A percentile compares a stretch with the other conserved stretches of the same genome.
phyloP scores from a whole-genome alignment of 2,329 filamentous ascomycete genomes.

The Fusarium setosum region DNA sequence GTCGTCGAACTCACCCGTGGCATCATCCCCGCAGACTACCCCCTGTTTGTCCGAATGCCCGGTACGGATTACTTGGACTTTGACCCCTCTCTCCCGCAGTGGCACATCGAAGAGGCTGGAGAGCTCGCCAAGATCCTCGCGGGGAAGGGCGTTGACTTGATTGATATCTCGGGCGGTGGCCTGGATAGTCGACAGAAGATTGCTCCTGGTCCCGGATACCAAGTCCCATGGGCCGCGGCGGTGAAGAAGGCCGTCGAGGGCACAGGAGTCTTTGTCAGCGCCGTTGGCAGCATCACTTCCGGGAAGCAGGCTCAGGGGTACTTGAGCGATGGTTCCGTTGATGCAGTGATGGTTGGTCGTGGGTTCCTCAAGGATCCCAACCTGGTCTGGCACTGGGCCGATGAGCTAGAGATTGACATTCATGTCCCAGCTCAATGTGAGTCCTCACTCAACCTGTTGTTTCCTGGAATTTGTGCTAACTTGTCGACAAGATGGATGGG shows the following conservation, averaged over 20 bases:
- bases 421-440: slow-evolving; percentile 53
- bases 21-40: slow-evolving; percentile 47
- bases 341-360: slow-evolving; percentile 60
- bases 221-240: slow-evolving; percentile 73
- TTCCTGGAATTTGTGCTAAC: background rate
- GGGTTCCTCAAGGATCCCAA: slow-evolving; percentile 67
- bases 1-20: slow-evolving; percentile 48
- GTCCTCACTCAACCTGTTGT: background rate
- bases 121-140: slow-evolving; percentile 71
- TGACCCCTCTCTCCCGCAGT: slow-evolving; percentile 66
- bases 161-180: slow-evolving; percentile 78
- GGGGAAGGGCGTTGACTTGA: slow-evolving; percentile 74
- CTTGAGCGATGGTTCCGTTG: slow-evolving; percentile 55
- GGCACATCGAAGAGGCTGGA: slow-evolving; percentile 70
- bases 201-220: slow-evolving; percentile 71
- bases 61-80: slow-evolving; percentile 79
- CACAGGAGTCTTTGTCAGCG: slow-evolving; percentile 52
- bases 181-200: slow-evolving; percentile 69
- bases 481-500: slow-evolving; percentile 37
- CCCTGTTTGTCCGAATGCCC: slow-evolving; percentile 76
- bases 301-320: slow-evolving; percentile 59
- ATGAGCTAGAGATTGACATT: slow-evolving; percentile 60
- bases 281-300: slow-evolving; percentile 58
- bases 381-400: slow-evolving; percentile 63
- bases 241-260: slow-evolving; percentile 76